Evolutionary conservation across 2,329 filamentous ascomycete genomes (phyloP), one percentile per base, ranked within the genome.

Genomic region (Nannizziopsis barbatae): DNA sequence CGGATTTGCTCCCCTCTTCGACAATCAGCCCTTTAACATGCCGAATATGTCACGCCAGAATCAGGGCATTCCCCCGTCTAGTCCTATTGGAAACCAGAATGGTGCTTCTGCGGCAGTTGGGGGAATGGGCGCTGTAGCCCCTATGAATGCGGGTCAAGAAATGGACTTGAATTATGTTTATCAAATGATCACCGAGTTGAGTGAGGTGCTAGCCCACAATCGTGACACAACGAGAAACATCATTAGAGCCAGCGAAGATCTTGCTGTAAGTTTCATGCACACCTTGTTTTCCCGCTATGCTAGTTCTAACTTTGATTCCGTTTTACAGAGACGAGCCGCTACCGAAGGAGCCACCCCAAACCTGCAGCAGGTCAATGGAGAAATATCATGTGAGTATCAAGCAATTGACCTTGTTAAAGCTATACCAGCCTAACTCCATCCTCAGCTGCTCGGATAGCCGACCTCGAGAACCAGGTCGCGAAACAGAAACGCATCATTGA

Each of bases 161-260:
- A 72, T 73, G 68, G 71, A 74, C 53, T 60, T 74, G 42, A 71
- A 73, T 52, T 68, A 72, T 47, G 61, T 74, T 2, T 74, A 71
- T 50, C 67, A 71, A 32, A 72, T 72, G 64, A 68, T 74, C 22
- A 57, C 71, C 46, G 71, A 74, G 51, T 56, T 74, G 52, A 72
- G 71, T 42, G 67, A 71, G 12, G 66, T 74, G 1, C 58, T 74
- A 45, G 68, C 69, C 54, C 69, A 69, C 49, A 74, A 74, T 50
- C 67, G 71, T 12, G 71, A 73, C 51, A 66, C 68, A 53, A 73
- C 71, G 42, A 69, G 68, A 45, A 68, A 63, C 36, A 72, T 74
- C 50, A 70, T 73, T n/a, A 59, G 63, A 15, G 69, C 68, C 50
- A 71, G 71, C 2, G 71, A 74, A 53, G 70, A 74, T 47, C 65